Evolutionary conservation across 2,329 filamentous ascomycete species (phyloP), one percentile per base, ranked within the genome.

Genomic region (Fusarium stilboides): DNA sequence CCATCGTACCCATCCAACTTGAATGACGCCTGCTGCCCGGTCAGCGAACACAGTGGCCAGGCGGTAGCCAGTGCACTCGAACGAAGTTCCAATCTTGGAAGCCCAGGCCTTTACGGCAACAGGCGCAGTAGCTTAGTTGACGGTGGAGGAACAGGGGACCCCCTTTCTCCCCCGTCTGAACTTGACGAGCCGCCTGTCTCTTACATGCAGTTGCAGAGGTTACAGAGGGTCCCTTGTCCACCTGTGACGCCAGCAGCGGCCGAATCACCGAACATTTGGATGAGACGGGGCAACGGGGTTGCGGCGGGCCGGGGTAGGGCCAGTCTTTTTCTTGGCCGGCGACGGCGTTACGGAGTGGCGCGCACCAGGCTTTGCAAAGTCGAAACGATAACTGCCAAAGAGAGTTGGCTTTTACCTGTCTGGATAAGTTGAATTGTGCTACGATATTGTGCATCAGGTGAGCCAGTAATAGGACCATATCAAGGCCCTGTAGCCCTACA

Each of bases 191-290:
- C 49, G 60, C 60, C 62, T 65, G 45, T 64, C 60, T 64, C 52
- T 65, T 39, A 65, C 60, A 58, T 28, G 33, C 62, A 62, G 66
- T 66, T 37, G 34, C 44, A 58, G 52, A 52, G 59, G 62, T 59
- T 59, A 65, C 65, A 69, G 62, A 74, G 39, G 57, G 44, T 49
- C 68, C 69, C 71, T 61, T 71, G 68, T 51, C 55, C 65, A 67
- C 69, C 71, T 74, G 71, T 70, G 71, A 74, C 68, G 69, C 71
- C 67, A 73, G 68, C 72, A 52, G 52, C 59, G 65, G 42, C 60
- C 69, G 64, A 71, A 71, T 65, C 68, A 73, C 67, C 69, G 61
- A 65, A 65, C 54, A 70, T 33, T 62, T 68, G 65, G 65, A 69
- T 66, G 57, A 66, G 68, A 70, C 61, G 65, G 47, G 54, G 45